Evolutionary conservation across 1,284 basidiomycete genomes (phyloP).

Genomic region (Hymenochaete sp.): DNA sequence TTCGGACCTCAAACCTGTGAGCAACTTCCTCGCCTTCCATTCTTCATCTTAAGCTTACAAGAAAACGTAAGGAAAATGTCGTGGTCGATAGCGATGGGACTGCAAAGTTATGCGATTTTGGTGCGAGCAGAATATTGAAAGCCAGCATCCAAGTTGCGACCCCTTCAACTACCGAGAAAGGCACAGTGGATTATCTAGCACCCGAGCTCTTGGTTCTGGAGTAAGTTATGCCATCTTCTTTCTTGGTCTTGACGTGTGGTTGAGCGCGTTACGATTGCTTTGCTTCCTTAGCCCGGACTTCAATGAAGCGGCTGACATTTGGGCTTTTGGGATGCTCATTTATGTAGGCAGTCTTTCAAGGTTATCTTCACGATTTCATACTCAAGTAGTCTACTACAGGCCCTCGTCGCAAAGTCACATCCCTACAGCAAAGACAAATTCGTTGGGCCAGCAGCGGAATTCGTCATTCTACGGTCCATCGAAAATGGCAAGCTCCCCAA

Average conservation of each 20-base stretch:
- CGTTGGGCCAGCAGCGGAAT: too few species aligned
- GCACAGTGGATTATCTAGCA: slow-evolving; percentile 4
- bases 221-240: too few species aligned
- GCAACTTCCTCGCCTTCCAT: background rate
- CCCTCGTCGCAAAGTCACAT: too few species aligned
- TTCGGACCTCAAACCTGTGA: slow-evolving; percentile 11
- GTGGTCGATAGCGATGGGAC: background rate
- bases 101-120: slow-evolving; percentile 8
- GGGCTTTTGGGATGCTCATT: slow-evolving; percentile 14
- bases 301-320: slow-evolving; percentile 7
- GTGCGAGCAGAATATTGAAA: background rate
- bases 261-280: background rate
- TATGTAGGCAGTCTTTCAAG: too few species aligned
- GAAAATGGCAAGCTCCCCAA: too few species aligned
- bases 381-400: too few species aligned
- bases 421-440: too few species aligned
- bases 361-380: too few species aligned
- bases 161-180: background rate
- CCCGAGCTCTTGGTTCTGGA: background rate
- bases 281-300: background rate
- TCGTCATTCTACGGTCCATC: too few species aligned
- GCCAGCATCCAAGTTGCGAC: slow-evolving; percentile 2
- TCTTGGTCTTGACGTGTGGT: background rate
- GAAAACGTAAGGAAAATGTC: slow-evolving; percentile 7
- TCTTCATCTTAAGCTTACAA: background rate